Conservation (phyloP, 306 rosid species). For the Vachellia pachyceras region DNA sequence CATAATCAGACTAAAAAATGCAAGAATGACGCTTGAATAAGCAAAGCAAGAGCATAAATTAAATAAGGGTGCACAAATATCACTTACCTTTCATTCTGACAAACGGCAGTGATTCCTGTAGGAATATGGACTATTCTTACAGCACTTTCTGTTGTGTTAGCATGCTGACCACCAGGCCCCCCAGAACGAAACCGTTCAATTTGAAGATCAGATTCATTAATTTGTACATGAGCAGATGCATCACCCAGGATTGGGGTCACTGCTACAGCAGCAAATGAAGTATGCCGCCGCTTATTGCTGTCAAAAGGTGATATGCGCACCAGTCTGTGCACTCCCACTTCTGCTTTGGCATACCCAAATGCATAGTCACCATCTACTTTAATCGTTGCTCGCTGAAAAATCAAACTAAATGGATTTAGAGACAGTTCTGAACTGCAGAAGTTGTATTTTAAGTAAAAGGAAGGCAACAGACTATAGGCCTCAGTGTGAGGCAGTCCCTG, state of each 20-base stretch:
- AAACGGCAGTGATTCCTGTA: conserved; percentile 87
- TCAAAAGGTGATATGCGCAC: conserved; percentile 98
- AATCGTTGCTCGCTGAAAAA: conserved; percentile 88
- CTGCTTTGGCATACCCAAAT: conserved; percentile 98
- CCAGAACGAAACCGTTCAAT: conserved; percentile 91
- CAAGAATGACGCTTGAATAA: conserved; percentile 6
- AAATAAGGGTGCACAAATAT: background rate
- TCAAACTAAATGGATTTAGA: conserved; percentile 39
- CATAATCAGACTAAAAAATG: conserved; percentile 22
- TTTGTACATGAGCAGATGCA: conserved; percentile 71
- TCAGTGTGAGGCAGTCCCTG: background rate
- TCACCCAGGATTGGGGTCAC: conserved; percentile 89
- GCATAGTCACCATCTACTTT: conserved; percentile 95
- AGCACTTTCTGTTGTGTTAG: conserved; percentile 92
- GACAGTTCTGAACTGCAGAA: conserved; percentile 27
- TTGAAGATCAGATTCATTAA: conserved; percentile 91
- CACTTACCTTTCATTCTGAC: conserved; percentile 92
- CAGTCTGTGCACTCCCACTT: conserved; percentile 95
- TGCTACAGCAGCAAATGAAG: conserved; percentile 98
- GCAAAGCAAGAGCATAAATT: conserved; percentile 1
- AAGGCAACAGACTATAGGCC: background rate
- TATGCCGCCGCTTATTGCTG: conserved; percentile 87
- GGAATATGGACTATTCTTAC: conserved; percentile 91
- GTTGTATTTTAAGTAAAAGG: conserved; percentile 10
- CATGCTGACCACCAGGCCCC: conserved; percentile 98